phyloP scores from a whole-genome alignment of 2,329 filamentous ascomycete genomes.

The Tolypocladium tundrense region DNA sequence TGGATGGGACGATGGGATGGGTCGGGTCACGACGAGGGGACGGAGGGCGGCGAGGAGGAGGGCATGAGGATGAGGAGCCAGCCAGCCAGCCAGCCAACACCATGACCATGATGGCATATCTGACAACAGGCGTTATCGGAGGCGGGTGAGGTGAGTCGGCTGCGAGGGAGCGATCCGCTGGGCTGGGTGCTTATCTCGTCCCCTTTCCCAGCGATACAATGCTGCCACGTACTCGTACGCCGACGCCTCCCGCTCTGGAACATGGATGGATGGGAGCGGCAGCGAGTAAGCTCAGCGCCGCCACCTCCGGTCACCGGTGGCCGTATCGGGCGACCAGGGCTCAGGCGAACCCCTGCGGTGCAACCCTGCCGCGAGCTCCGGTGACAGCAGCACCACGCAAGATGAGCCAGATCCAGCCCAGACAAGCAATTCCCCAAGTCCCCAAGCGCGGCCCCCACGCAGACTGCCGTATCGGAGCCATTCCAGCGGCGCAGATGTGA shows the following conservation, averaged over 20 bases:
- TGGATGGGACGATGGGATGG: not conserved
- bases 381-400: not conserved
- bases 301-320: conserved; percentile 2
- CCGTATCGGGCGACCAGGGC: not conserved
- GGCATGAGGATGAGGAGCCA: not conserved
- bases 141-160: not conserved
- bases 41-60: not conserved
- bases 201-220: not conserved
- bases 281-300: not conserved
- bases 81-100: not conserved
- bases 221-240: not conserved
- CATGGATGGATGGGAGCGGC: not conserved
- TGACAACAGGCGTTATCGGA: not conserved
- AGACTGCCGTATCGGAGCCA: conserved; percentile 10
- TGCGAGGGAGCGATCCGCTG: not conserved
- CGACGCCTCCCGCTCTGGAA: not conserved
- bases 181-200: not conserved
- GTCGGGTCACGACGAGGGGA: not conserved
- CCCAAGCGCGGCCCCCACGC: not conserved
- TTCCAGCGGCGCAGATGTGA: conserved; percentile 5
- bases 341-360: not conserved
- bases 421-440: not conserved
- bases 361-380: not conserved
- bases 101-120: not conserved
- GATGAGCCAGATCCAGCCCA: not conserved